Conservation (phyloP, 805 yeast species). For the Zygosaccharomyces lentus region DNA sequence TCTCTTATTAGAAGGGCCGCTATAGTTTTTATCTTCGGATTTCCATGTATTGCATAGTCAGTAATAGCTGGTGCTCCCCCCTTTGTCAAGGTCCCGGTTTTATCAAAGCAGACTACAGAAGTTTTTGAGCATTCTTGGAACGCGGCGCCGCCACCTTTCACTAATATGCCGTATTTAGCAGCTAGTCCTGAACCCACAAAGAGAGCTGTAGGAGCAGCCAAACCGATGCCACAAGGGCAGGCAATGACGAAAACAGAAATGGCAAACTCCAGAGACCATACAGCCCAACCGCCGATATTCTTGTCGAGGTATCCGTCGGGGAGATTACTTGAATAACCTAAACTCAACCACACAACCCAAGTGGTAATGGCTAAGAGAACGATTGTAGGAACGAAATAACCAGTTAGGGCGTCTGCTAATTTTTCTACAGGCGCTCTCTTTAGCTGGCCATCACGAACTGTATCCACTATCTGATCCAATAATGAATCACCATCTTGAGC, state of each 20-base stretch:
- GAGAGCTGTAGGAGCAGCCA: constrained; percentile 81
- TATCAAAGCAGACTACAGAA: constrained; percentile 67
- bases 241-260: constrained; percentile 79
- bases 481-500: constrained; percentile 61
- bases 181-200: constrained; percentile 78
- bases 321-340: constrained; percentile 51
- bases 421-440: constrained; percentile 70
- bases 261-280: constrained; percentile 75
- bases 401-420: constrained; percentile 62
- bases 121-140: constrained; percentile 70
- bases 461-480: constrained; percentile 62
- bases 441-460: constrained; percentile 70
- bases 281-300: constrained; percentile 68
- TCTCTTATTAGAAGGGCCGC: constrained; percentile 48
- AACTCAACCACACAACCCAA: constrained; percentile 64
- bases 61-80: constrained; percentile 59
- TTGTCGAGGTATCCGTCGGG: constrained; percentile 56
- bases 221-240: constrained; percentile 81
- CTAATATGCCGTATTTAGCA: constrained; percentile 70
- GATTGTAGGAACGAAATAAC: constrained; percentile 69
- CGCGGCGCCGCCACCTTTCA: constrained; percentile 78
- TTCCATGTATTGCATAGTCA: constrained; percentile 38
- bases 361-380: constrained; percentile 55
- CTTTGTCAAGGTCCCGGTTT: constrained; percentile 70
- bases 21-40: constrained; percentile 15